Evolutionary conservation across 192 early-diverging fungal species (phyloP), one percentile per base, ranked within the genome.

Genomic region (Coemansia sp.): DNA sequence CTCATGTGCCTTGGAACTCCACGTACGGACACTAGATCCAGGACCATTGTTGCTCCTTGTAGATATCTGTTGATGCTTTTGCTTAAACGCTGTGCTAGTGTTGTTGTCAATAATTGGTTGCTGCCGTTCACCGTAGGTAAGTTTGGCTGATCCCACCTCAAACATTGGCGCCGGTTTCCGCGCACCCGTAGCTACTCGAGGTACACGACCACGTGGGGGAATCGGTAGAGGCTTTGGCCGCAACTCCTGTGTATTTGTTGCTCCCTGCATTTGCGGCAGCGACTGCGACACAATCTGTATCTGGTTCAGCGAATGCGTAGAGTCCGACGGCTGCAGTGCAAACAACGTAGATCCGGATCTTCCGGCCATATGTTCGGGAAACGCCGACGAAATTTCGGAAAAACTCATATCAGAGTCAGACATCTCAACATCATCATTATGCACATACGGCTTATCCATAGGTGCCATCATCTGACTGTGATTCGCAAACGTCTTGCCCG

Each of bases 141-240:
- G 68, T 39, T 76, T 76, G 20, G 79, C 79, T 35, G 79, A 81
- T 1, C 79, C 79, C 38, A 81, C 51, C 67, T 81, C 79, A 67
- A 81, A 81, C 33, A 73, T 61, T 0, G 79, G 79, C 51, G 74
- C 74, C 3, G 74, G 79, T 55, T 75, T 81, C 39, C 78, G 73
- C 28, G 61, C 20, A 28, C 70, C 34, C 15, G 37, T 20, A n/a
- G 56, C 32, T 18, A 65, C 41, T n/a, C 68, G 61, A 33, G 66
- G 36, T 33, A 36, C 33, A 1, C 72, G 72, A 8, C 65, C 57
- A 17, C 38, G 33, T 12, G 70, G 73, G 18, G 74, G 73, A 15
- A 75, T 53, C 12, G 78, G 78, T 53, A 81, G 59, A 15, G 73
- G 78, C 48, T 74, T 69, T 20, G 73, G 70, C 28, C n/a, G 41